phyloP scores from a whole-genome alignment of 768 basidiomycete genomes.

The Boletales sp. region DNA sequence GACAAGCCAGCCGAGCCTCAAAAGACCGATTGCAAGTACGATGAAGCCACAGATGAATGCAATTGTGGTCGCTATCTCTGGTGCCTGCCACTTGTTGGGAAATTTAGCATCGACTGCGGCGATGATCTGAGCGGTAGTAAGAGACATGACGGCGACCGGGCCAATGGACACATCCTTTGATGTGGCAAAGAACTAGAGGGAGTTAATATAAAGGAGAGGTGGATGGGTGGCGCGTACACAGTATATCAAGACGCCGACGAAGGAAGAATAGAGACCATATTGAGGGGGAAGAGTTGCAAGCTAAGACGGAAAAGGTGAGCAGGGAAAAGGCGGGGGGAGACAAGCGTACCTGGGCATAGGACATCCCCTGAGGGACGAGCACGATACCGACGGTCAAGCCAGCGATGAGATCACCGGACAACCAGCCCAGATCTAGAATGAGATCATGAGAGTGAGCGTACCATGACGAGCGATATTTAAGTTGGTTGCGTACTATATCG shows the following conservation, averaged over 20 bases:
- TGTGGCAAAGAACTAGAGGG: slow-evolving; percentile 81
- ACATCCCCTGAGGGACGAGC: slow-evolving; percentile 91
- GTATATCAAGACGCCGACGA: slow-evolving; percentile 82
- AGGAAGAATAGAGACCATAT: slow-evolving; percentile 93
- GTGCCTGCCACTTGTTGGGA: slow-evolving; percentile 56
- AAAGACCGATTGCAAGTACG: slow-evolving; percentile 82
- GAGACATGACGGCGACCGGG: slow-evolving; percentile 97
- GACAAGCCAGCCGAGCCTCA: slow-evolving; percentile 90
- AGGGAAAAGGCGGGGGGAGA: not conserved
- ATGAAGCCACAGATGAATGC: slow-evolving; percentile 90
- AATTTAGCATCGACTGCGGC: slow-evolving; percentile 51
- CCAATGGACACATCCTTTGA: slow-evolving; percentile 99
- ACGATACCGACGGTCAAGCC: slow-evolving; percentile 95
- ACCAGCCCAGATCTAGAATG: slow-evolving; percentile 65
- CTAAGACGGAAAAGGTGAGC: slow-evolving; percentile 34
- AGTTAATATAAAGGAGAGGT: not conserved
- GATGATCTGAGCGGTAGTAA: slow-evolving; percentile 82
- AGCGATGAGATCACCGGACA: slow-evolving; percentile 83
- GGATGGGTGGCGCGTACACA: slow-evolving; percentile 49
- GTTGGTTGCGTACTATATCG: slow-evolving; percentile 89
- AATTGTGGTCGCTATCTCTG: slow-evolving; percentile 79
- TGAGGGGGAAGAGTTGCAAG: slow-evolving; percentile 80
- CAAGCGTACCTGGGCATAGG: slow-evolving; percentile 66
- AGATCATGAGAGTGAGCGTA: slow-evolving; percentile 5
- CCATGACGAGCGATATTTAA: too few species aligned